A percentile compares a stretch with the other conserved stretches of the same genome.
Evolutionary conservation across 176 grass and related monocot genomes (phyloP).

Genomic region (Oryza longistaminata): DNA sequence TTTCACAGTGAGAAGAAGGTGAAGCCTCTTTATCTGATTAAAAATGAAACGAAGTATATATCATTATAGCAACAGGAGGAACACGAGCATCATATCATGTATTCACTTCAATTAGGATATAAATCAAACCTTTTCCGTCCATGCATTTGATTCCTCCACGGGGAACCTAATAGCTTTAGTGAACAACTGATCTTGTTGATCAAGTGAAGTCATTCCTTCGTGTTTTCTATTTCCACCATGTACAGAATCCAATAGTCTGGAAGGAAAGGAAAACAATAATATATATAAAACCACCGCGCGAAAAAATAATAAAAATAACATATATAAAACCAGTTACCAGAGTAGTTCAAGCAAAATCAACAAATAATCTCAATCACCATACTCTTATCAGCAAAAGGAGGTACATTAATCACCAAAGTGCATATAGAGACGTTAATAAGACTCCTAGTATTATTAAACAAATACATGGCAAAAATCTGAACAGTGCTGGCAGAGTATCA

Average conservation of each 20-base stretch:
- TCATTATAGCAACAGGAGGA: constrained; percentile 23
- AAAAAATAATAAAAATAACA: not conserved
- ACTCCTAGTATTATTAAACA: constrained; percentile 8
- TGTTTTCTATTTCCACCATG: constrained; percentile 60
- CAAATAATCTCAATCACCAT: not conserved
- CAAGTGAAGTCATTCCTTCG: constrained; percentile 77
- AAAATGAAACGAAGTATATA: constrained; percentile 28
- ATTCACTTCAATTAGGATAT: constrained; percentile 11
- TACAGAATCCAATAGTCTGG: constrained; percentile 76
- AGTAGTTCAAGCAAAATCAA: constrained; percentile 10
- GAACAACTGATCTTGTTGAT: constrained; percentile 88
- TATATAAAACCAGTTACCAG: constrained; percentile 15
- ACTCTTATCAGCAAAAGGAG: not conserved
- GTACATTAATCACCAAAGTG: constrained; percentile 3
- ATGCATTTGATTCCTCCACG: constrained; percentile 71
- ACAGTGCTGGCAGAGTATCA: not conserved
- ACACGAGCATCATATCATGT: constrained; percentile 6
- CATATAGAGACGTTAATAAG: not conserved
- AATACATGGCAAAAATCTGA: not conserved
- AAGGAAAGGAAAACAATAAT: not conserved
- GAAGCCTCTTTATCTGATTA: constrained; percentile 84
- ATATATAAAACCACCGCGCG: not conserved
- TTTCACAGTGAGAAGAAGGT: constrained; percentile 90
- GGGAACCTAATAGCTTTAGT: constrained; percentile 88
- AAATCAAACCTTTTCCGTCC: constrained; percentile 87